These are phyloP conservation scores for Mucor mucedo DNA, from an alignment of 371 early-diverging fungal species.

Conservation along the genomic window DNA sequence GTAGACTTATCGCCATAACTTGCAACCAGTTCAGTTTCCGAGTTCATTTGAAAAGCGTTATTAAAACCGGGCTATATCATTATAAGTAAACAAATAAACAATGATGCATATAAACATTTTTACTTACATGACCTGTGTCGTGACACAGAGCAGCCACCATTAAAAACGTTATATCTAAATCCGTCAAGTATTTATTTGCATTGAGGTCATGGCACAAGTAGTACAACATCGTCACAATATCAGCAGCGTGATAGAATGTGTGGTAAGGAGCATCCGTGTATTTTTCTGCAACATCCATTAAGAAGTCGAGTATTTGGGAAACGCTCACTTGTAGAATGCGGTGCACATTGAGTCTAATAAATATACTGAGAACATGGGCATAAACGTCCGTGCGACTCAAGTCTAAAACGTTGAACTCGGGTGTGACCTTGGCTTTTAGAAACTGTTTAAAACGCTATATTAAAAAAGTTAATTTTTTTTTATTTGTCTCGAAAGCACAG, in stretches of 20 bases:
- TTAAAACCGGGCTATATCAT: constrained; percentile 77
- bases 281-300: constrained; percentile 75
- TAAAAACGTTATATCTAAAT: constrained; percentile 73
- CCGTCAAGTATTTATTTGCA: constrained; percentile 63
- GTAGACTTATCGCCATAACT: constrained; percentile 71
- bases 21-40: constrained; percentile 67
- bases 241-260: constrained; percentile 88
- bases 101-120: constrained; percentile 55
- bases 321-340: constrained; percentile 32
- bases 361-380: constrained; percentile 64
- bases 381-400: constrained; percentile 62
- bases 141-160: constrained; percentile 89
- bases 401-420: constrained; percentile 66
- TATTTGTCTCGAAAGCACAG: background rate
- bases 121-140: constrained; percentile 89
- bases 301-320: constrained; percentile 76
- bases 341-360: constrained; percentile 60
- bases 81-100: constrained; percentile 5
- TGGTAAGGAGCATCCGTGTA: constrained; percentile 83
- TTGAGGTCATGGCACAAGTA: constrained; percentile 71
- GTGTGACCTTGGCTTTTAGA: constrained; percentile 26
- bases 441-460: constrained; percentile 5
- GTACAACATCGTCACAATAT: constrained; percentile 82
- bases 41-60: constrained; percentile 82
- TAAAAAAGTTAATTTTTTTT: background rate